A percentile compares a stretch with the other conserved stretches of the same genome.
These are phyloP conservation scores for Ogataea paraovalis DNA, from an alignment of 805 yeast species.

Conservation along the genomic window DNA sequence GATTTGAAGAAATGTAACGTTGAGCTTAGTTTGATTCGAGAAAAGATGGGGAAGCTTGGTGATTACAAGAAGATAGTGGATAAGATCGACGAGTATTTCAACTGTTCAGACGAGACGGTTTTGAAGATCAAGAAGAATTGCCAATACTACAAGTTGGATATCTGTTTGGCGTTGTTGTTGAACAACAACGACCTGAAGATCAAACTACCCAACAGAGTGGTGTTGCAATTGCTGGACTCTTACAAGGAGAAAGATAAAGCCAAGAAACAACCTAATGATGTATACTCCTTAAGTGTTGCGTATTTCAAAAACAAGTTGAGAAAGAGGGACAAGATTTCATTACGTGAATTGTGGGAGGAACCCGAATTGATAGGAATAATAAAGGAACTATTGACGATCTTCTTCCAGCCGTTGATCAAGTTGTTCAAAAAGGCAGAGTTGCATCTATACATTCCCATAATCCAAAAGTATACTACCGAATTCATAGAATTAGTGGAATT, in stretches of 20 bases:
- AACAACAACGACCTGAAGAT: conserved; percentile 21
- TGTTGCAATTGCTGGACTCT: conserved; percentile 18
- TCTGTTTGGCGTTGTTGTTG: conserved; percentile 23
- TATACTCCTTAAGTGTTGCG: conserved; percentile 54
- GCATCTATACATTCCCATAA: conserved; percentile 58
- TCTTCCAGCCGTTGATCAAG: conserved; percentile 69
- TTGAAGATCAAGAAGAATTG: conserved; percentile 30
- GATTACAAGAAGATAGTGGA: conserved; percentile 15
- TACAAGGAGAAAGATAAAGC: conserved; percentile 8
- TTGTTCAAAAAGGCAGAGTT: conserved; percentile 65
- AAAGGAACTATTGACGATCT: conserved; percentile 65
- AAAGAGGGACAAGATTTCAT: conserved; percentile 67
- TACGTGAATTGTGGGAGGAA: conserved; percentile 81
- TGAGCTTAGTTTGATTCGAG: conserved; percentile 45
- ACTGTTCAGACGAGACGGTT: conserved; percentile 23
- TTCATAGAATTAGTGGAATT: conserved; percentile 53
- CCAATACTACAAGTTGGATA: conserved; percentile 22
- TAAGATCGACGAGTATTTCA: not conserved
- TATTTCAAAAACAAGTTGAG: conserved; percentile 61
- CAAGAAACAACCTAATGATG: conserved; percentile 28
- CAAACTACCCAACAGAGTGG: conserved; percentile 9
- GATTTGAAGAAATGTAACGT: conserved; percentile 63
- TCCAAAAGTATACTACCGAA: conserved; percentile 65
- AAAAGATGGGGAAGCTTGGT: conserved; percentile 25
- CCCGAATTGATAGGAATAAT: conserved; percentile 74